These are phyloP conservation scores for Aeminium ludgeri DNA, from an alignment of 495 filamentous ascomycete species.

Conservation along the genomic window DNA sequence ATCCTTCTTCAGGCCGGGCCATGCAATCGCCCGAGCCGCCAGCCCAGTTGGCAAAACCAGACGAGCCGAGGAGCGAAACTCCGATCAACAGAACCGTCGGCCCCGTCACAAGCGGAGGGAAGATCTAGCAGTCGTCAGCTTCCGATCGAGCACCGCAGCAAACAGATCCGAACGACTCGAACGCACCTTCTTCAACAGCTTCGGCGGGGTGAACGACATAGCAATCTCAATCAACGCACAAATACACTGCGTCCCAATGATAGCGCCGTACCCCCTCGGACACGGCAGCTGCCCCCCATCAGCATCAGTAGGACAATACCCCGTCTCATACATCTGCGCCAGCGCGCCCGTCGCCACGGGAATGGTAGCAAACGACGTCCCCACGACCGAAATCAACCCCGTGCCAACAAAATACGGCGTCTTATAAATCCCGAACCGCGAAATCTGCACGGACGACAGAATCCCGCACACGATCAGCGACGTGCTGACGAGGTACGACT, in stretches of 20 bases:
- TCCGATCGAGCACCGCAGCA: too few relatives aligned
- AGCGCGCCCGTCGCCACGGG: constrained; percentile 67
- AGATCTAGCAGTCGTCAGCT: constrained; percentile 34
- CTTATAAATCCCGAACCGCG: constrained; percentile 59
- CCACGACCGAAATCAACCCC: constrained; percentile 78
- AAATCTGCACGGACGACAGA: constrained; percentile 67
- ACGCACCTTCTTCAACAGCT: constrained; percentile 38
- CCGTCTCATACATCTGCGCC: constrained; percentile 70
- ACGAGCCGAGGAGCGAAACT: constrained; percentile 53
- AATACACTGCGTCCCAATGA: constrained; percentile 54
- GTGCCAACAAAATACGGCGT: constrained; percentile 81
- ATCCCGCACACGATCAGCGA: constrained; percentile 75
- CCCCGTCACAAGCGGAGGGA: constrained; percentile 80
- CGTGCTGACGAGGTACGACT: constrained; percentile 77
- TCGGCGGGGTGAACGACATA: constrained; percentile 59
- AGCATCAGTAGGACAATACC: constrained; percentile 48
- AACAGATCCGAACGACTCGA: background rate
- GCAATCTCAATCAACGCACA: constrained; percentile 60
- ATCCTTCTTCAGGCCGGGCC: constrained; percentile 34
- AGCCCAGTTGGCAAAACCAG: constrained; percentile 70
- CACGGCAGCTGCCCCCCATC: constrained; percentile 58
- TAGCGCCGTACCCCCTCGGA: constrained; percentile 69
- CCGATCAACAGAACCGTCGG: constrained; percentile 68
- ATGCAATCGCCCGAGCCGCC: constrained; percentile 55
- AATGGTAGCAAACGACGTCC: constrained; percentile 75